Base-by-base conservation (phyloP, 495 filamentous ascomycete genomes). In the Podospora sp. region DNA sequence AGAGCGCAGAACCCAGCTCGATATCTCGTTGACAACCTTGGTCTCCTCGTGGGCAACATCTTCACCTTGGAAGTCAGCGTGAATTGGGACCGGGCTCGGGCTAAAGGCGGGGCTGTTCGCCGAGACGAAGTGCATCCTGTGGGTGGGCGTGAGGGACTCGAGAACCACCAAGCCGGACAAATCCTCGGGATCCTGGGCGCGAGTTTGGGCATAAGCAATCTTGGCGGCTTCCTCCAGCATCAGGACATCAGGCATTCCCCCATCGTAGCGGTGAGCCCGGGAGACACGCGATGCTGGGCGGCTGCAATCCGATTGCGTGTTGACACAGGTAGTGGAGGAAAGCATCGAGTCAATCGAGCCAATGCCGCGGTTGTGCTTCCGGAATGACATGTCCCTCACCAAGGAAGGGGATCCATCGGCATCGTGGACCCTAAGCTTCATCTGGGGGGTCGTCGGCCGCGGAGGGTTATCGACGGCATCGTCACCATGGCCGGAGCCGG, bases 291-390 rank as follows among this genome's bases (percentile, higher is more conserved):
- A 76, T 53, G 73, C 71, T n/a, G 73, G 49, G 18, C 73, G 73
- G 56, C 72, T 74, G 58, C 72, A 76, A 59, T 74, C 72, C 50
- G 73, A 76, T 22, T 74, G 72, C 9, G 73, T 76, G 68, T 76
- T 76, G 60, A 76, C 73, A 61, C 70, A 76, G 0, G 73, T 76
- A n/a, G 73, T 76, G 27, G 73, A 74, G 18, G 73, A 68, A 16
- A 76, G 70, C 62, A 76, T 69, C 27, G 73, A 76, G 66, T 76
- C 73, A 60, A 76, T 76, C 14, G 73, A 76, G 46, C 70, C 73
- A 27, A 76, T 68, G 65, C 66, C 72, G 6, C 73, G 72, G 58
- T 72, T 63, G 63, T 72, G 69, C 29, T 65, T 71, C 11, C 73
- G 73, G 55, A 74, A 72, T 2, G 69, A 29, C 20, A 63, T 33